These are phyloP conservation scores for Curvularia eragrostidis DNA, from an alignment of 2,329 filamentous ascomycete genomes.

Conservation along the genomic window DNA sequence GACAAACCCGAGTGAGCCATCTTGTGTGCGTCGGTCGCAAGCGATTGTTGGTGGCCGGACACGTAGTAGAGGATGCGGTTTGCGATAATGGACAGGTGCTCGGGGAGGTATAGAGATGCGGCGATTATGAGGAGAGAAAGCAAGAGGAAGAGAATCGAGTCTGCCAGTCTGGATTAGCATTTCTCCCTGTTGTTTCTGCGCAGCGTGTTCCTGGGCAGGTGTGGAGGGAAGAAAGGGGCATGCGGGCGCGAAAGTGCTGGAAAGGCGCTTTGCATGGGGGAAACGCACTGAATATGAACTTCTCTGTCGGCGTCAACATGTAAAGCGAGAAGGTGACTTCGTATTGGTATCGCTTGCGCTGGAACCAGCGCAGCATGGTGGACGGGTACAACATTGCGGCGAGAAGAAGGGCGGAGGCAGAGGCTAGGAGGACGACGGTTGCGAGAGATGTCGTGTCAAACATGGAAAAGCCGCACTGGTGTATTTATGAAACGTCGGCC, in stretches of 20 bases:
- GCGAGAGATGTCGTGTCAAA: constrained; percentile 47
- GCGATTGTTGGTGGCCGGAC: constrained; percentile 70
- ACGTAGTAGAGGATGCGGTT: constrained; percentile 94
- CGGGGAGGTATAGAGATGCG: constrained; percentile 88
- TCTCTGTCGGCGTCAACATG: constrained; percentile 96
- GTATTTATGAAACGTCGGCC: not conserved
- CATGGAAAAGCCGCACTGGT: constrained; percentile 25
- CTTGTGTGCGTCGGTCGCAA: constrained; percentile 25
- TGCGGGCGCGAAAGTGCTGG: not conserved
- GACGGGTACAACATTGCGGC: constrained; percentile 57
- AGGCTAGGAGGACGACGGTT: constrained; percentile 45
- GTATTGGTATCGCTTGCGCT: constrained; percentile 96
- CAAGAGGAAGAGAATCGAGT: constrained; percentile 90
- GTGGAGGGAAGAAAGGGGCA: not conserved
- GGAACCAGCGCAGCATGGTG: constrained; percentile 78
- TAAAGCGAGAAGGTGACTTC: constrained; percentile 97
- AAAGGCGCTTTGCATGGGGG: not conserved
- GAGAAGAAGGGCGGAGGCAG: constrained; percentile 51
- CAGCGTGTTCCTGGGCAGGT: not conserved
- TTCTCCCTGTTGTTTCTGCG: not conserved
- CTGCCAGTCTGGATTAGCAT: constrained; percentile 54
- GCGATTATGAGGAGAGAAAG: constrained; percentile 86
- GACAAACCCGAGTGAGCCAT: constrained; percentile 17
- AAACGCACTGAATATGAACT: constrained; percentile 91
- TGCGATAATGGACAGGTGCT: constrained; percentile 83